Percentiles rank a stretch among this genome's conserved stretches.
phyloP scores from a whole-genome alignment of 2,329 filamentous ascomycete genomes.

The Hymenoscyphus fraxineus region DNA sequence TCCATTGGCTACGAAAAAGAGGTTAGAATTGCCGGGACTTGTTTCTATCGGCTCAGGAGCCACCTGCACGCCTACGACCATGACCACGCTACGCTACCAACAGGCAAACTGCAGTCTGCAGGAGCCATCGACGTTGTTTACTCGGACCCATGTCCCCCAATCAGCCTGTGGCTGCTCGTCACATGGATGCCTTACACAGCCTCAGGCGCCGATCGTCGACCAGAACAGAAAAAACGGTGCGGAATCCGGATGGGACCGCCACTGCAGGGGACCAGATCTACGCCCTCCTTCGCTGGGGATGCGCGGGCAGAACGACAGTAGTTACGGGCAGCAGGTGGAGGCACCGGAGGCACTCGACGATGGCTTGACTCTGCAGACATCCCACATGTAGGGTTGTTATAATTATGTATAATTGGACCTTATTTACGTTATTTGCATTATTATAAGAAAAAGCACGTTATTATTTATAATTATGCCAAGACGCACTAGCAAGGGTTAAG shows the following conservation, averaged over 20 bases:
- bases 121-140: constrained; percentile 2
- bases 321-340: too few species aligned
- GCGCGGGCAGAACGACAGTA: background rate
- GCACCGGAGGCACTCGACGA: too few species aligned
- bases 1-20: background rate
- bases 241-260: constrained; percentile 2
- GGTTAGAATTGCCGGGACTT: background rate
- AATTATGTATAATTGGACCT: too few species aligned
- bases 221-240: background rate
- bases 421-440: too few species aligned
- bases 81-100: background rate
- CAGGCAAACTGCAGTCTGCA: constrained; percentile 1
- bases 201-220: background rate
- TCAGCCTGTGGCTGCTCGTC: background rate
- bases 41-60: background rate
- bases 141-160: background rate
- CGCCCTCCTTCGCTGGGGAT: background rate
- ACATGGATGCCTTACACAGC: background rate
- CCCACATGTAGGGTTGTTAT: too few species aligned
- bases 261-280: constrained; percentile 2
- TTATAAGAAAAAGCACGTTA: too few species aligned
- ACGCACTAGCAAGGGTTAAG: too few species aligned
- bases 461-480: too few species aligned
- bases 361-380: constrained; percentile 1
- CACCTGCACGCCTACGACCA: too few species aligned